Evolutionary conservation across 441 rosid species (phyloP).

Genomic region (Bruguiera hainesii): DNA sequence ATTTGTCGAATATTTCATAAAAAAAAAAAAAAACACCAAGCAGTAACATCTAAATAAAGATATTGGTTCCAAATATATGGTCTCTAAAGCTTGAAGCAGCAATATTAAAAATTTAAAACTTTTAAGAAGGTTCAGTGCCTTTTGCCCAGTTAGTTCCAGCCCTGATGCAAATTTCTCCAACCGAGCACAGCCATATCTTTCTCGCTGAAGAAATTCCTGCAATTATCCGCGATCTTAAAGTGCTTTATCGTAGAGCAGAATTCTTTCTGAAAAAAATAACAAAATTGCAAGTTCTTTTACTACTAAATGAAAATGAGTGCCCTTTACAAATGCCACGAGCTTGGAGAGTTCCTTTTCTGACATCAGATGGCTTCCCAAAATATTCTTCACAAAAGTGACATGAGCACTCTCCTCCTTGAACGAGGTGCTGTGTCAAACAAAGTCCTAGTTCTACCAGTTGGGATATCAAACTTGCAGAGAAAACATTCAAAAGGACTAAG

Average conservation of each 20-base stretch:
- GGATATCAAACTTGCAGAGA: constrained; percentile 9
- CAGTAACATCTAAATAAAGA: no score
- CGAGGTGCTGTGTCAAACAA: constrained; percentile 51
- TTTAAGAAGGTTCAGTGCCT: constrained; percentile 40
- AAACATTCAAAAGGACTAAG: constrained; percentile 14
- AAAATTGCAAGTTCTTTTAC: constrained; percentile 36
- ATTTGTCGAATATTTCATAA: no score
- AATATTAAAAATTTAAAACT: not conserved
- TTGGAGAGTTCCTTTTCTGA: constrained; percentile 96
- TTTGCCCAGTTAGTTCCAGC: constrained; percentile 81
- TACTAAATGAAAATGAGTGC: constrained; percentile 98
- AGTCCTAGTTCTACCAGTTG: constrained; percentile 11
- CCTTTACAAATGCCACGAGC: constrained; percentile 97
- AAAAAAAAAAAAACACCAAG: no score
- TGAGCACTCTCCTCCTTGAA: constrained; percentile 90
- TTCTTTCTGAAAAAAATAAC: not conserved
- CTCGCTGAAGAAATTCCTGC: constrained; percentile 97
- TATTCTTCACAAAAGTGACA: constrained; percentile 82
- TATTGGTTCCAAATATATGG: no score
- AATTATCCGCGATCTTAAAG: constrained; percentile 21
- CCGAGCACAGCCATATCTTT: constrained; percentile 81
- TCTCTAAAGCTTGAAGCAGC: not conserved
- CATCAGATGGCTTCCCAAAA: constrained; percentile 92
- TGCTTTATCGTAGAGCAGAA: constrained; percentile 14
- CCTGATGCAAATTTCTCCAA: constrained; percentile 92